Evolutionary conservation across 2,329 filamentous ascomycete genomes (phyloP), one percentile per base, ranked within the genome.

Genomic region (Neonectria magnoliae): DNA sequence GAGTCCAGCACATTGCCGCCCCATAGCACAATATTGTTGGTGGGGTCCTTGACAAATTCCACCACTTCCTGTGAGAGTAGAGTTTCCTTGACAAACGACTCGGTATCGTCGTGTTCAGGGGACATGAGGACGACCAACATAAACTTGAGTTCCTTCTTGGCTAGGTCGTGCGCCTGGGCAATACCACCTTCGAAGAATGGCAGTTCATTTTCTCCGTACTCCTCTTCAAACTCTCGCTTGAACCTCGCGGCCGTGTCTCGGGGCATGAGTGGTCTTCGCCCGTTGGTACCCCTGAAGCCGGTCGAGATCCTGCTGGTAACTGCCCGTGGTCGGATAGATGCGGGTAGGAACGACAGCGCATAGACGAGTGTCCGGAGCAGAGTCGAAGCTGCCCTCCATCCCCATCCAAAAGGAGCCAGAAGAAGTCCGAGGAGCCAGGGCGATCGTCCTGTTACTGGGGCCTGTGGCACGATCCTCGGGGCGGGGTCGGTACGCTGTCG

Each of bases 61-160:
- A 90, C 84, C 3, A 98, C 90, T 47, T 94, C 90, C 1, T 88
- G 87, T 1, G 91, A 86, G 8, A 98, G 86, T 0, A 99, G 85
- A 0, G 94, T 98, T 27, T 97, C 91, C 44, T 88, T 88, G 65
- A 94, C 88, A 81, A 97, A 99, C 1, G 87, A 84, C 22, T 89
- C 86, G 1, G 93, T 98, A 72, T 98, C 94, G 75, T 99, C 96
- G 78, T 99, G 95, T 79, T 98, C 96, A 0, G 94, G 93, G 1
- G 94, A 97, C 57, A 97, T 82, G 16, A 99, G 86, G 5, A 98
- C 82, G 16, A 98, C 91, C n/a, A 98, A 81, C 14, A 99, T 83
- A 76, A 97, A 97, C 76, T 97, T 97, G 60, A 98, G 85, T 38
- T 98, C 93, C 71, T 90, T 90, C 82, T 98, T 98, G 6, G 95